These are phyloP conservation scores for Vigna hirtella DNA, from an alignment of 306 rosid species.

Conservation along the genomic window DNA sequence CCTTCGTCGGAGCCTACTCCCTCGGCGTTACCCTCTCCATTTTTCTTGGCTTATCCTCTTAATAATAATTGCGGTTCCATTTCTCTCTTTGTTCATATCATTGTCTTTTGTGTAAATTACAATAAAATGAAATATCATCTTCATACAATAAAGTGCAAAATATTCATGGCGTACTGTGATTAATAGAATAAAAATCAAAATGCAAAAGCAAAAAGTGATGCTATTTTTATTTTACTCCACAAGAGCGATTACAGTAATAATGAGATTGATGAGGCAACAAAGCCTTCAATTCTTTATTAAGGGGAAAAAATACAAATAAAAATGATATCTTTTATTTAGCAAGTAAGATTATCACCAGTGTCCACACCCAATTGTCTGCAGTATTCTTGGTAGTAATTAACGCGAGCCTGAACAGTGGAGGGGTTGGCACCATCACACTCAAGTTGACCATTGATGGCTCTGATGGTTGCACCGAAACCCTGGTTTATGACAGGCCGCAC, in stretches of 20 bases:
- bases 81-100: neutral
- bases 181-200: no score
- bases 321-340: constrained; percentile 41
- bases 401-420: constrained; percentile 54
- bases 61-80: neutral
- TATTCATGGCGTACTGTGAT: no score
- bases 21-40: constrained; percentile 68
- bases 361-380: constrained; percentile 65
- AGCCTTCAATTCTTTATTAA: neutral
- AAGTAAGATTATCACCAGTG: constrained; percentile 69
- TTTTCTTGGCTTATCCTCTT: constrained; percentile 57
- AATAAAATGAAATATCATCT: no score
- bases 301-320: neutral
- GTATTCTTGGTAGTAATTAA: constrained; percentile 57
- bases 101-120: no score
- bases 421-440: constrained; percentile 72
- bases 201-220: no score
- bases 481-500: constrained; percentile 64
- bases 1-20: constrained; percentile 71
- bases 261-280: neutral
- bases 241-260: neutral
- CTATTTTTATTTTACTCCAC: neutral
- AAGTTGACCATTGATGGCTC: constrained; percentile 73
- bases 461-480: constrained; percentile 79
- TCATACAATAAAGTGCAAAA: no score